A percentile compares a stretch with the other conserved stretches of the same genome.
These are phyloP conservation scores for Geranium incanum DNA, from an alignment of 441 rosid species.

Conservation along the genomic window DNA sequence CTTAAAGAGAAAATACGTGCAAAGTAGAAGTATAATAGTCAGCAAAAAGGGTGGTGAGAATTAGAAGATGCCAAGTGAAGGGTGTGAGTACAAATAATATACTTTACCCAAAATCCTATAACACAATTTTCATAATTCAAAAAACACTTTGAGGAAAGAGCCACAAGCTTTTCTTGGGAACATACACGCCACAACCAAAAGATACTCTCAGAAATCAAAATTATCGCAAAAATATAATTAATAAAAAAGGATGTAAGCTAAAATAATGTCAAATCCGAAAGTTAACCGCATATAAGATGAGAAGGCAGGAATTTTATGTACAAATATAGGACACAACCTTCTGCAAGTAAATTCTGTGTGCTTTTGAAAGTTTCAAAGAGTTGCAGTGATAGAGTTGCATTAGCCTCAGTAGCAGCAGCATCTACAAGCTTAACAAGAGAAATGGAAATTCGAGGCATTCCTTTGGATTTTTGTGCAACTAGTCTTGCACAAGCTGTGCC, in stretches of 20 bases:
- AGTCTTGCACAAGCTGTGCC: conserved; percentile 45
- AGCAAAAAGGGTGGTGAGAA: not conserved
- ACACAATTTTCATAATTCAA: not conserved
- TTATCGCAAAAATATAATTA: not conserved
- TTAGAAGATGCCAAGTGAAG: not conserved
- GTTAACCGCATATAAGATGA: not conserved
- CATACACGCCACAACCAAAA: not conserved
- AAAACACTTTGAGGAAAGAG: not conserved
- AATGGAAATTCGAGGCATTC: conserved; percentile 67
- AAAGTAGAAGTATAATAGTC: not conserved
- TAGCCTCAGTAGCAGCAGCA: conserved; percentile 48
- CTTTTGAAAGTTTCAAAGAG: conserved; percentile 51
- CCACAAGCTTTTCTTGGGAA: not conserved
- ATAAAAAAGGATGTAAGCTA: not conserved
- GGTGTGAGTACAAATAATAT: not conserved
- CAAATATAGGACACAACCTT: conserved; percentile 36
- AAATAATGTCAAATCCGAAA: not conserved
- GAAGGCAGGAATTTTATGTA: not conserved
- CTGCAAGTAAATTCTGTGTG: conserved; percentile 21
- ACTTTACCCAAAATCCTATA: not conserved
- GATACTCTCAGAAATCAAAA: not conserved
- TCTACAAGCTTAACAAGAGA: conserved; percentile 44
- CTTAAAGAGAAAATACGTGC: not conserved
- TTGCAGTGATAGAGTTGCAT: conserved; percentile 48
- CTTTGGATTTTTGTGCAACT: conserved; percentile 77